Conservation (phyloP, 1,284 basidiomycete genomes). For the Chondrostereum purpureum region DNA sequence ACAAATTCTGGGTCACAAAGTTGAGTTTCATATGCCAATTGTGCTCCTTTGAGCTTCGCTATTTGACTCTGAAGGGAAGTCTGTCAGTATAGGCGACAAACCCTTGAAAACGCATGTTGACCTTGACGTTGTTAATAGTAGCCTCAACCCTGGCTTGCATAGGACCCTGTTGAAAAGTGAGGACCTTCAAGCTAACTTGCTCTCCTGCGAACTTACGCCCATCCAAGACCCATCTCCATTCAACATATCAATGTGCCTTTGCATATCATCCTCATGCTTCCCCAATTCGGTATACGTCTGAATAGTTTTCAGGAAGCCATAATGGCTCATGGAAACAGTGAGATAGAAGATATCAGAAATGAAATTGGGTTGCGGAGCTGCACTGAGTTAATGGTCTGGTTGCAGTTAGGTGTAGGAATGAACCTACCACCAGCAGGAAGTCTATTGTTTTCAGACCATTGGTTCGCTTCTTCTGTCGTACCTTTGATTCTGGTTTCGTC, state of each 20-base stretch:
- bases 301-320: slow-evolving; percentile 79
- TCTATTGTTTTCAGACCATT: slow-evolving; percentile 58
- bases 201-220: slow-evolving; percentile 58
- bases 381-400: slow-evolving; percentile 9
- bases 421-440: slow-evolving; percentile 31
- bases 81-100: not conserved
- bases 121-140: slow-evolving; percentile 70
- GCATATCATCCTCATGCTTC: slow-evolving; percentile 72
- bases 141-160: slow-evolving; percentile 62
- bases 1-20: slow-evolving; percentile 84
- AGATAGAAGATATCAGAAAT: slow-evolving; percentile 3
- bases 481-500: slow-evolving; percentile 93
- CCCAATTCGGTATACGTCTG: slow-evolving; percentile 64
- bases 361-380: slow-evolving; percentile 47
- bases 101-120: slow-evolving; percentile 19
- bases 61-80: slow-evolving; percentile 48
- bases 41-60: slow-evolving; percentile 59
- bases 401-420: slow-evolving; percentile 1
- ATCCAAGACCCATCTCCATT: slow-evolving; percentile 74
- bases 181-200: slow-evolving; percentile 1
- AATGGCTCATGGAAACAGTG: slow-evolving; percentile 70
- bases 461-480: slow-evolving; percentile 74
- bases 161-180: slow-evolving; percentile 41
- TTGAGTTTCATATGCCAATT: slow-evolving; percentile 81
- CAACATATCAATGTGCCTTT: slow-evolving; percentile 72